Conservation (phyloP, 1,284 basidiomycete species). For the Irpex sp. region DNA sequence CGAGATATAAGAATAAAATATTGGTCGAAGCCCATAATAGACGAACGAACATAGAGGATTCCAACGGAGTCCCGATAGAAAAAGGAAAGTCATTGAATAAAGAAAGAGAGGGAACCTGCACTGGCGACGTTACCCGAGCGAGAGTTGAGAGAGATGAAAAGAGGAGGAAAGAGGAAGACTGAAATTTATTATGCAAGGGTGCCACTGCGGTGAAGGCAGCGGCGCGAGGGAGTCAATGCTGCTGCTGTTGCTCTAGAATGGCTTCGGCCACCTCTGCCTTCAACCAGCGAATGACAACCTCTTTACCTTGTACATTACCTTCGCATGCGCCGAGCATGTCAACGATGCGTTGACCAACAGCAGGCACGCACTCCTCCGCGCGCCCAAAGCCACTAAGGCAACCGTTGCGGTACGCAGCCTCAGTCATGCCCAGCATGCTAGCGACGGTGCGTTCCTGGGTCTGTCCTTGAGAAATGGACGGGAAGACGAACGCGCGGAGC, state of each 20-base stretch:
- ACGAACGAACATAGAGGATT: background rate
- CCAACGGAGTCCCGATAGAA: background rate
- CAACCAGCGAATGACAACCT: conserved; percentile 22
- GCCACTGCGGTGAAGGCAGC: conserved; percentile 5
- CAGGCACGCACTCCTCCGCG: conserved; percentile 63
- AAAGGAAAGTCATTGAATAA: background rate
- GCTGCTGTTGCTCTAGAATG: conserved; percentile 11
- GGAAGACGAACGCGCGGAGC: conserved; percentile 35
- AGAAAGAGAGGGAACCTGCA: background rate
- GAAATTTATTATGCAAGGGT: background rate
- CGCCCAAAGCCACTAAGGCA: conserved; percentile 69
- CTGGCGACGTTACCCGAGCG: background rate
- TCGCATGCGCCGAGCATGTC: conserved; percentile 37
- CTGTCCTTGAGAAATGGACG: conserved; percentile 11
- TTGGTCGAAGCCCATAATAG: background rate
- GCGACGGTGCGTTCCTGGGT: conserved; percentile 36
- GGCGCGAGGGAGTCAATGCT: conserved; percentile 24
- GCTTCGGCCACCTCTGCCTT: conserved; percentile 20
- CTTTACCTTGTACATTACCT: conserved; percentile 9
- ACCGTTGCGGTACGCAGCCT: conserved; percentile 56
- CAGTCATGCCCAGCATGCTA: conserved; percentile 49
- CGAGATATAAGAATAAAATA: background rate
- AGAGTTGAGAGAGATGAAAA: background rate
- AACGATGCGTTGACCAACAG: conserved; percentile 52
- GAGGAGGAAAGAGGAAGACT: background rate